A percentile compares a stretch with the other conserved stretches of the same genome.
Evolutionary conservation across 179 eudicot species (phyloP).

Genomic region (Camellia oleifera): DNA sequence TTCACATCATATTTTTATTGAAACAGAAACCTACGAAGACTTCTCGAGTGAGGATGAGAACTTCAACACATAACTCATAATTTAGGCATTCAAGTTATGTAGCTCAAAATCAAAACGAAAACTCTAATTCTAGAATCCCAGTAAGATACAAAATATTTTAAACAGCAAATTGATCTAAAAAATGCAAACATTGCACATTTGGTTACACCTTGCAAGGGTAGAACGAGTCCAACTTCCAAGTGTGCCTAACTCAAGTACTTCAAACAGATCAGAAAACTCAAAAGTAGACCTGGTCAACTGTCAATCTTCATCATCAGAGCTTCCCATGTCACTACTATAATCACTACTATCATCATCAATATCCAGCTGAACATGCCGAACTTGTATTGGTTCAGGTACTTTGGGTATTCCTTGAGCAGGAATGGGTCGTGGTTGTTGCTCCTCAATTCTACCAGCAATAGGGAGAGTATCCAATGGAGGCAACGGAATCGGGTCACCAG

Average conservation of each 20-base stretch:
- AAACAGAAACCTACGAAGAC: not conserved
- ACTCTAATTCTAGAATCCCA: not conserved
- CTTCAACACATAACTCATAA: not conserved
- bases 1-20: not conserved
- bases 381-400: conserved; percentile 66
- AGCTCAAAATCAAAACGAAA: not conserved
- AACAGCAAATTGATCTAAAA: not conserved
- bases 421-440: conserved; percentile 35
- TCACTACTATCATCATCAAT: conserved; percentile 84
- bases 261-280: not conserved
- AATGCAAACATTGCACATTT: not conserved
- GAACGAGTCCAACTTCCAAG: not conserved
- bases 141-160: not conserved
- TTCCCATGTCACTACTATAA: conserved; percentile 54
- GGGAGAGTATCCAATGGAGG: conserved; percentile 60
- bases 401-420: conserved; percentile 43
- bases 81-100: not conserved
- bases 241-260: not conserved
- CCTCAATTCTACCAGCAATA: conserved; percentile 49
- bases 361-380: conserved; percentile 68
- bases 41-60: not conserved
- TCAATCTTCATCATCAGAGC: conserved; percentile 80
- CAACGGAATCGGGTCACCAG: conserved; percentile 75
- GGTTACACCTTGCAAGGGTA: not conserved
- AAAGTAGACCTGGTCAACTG: not conserved